Percentiles rank a stretch among this genome's conserved stretches.
Evolutionary conservation across 1,284 basidiomycete species (phyloP).

Genomic region (Phlebopus sp.): DNA sequence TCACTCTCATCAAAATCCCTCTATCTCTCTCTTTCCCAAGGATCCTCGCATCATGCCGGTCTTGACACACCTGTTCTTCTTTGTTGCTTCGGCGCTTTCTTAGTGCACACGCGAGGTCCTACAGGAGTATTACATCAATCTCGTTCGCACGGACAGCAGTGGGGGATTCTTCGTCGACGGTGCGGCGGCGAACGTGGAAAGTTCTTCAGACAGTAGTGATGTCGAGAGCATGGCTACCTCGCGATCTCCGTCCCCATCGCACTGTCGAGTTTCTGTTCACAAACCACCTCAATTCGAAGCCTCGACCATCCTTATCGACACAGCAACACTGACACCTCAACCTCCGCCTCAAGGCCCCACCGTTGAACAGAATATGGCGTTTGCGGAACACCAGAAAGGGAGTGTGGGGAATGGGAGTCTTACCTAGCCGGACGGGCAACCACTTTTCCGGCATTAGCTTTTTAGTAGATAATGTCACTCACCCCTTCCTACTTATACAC

Average conservation of each 20-base stretch:
- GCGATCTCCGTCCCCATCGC: slow-evolving; percentile 49
- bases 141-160: slow-evolving; percentile 71
- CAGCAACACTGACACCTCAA: slow-evolving; percentile 46
- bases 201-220: slow-evolving; percentile 55
- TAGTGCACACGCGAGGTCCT: slow-evolving; percentile 79
- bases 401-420: slow-evolving; percentile 4
- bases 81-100: slow-evolving; percentile 15
- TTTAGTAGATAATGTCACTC: too few relatives aligned
- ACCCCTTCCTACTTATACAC: slow-evolving; percentile 4
- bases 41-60: slow-evolving; percentile 17
- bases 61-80: slow-evolving; percentile 25
- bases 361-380: slow-evolving; percentile 79
- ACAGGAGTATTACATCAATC: slow-evolving; percentile 82
- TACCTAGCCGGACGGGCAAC: too few relatives aligned
- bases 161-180: slow-evolving; percentile 56
- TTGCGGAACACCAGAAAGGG: slow-evolving; percentile 56
- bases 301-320: slow-evolving; percentile 51
- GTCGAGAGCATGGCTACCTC: slow-evolving; percentile 55
- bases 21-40: slow-evolving; percentile 10
- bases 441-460: too few relatives aligned
- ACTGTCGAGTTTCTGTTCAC: slow-evolving; percentile 21
- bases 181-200: slow-evolving; percentile 22
- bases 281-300: slow-evolving; percentile 29
- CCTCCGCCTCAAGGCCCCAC: slow-evolving; percentile 54
- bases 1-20: slow-evolving; percentile 3